These are phyloP conservation scores for Trichoderma atrobrunneum DNA, from an alignment of 2,329 filamentous ascomycete genomes.

Conservation along the genomic window DNA sequence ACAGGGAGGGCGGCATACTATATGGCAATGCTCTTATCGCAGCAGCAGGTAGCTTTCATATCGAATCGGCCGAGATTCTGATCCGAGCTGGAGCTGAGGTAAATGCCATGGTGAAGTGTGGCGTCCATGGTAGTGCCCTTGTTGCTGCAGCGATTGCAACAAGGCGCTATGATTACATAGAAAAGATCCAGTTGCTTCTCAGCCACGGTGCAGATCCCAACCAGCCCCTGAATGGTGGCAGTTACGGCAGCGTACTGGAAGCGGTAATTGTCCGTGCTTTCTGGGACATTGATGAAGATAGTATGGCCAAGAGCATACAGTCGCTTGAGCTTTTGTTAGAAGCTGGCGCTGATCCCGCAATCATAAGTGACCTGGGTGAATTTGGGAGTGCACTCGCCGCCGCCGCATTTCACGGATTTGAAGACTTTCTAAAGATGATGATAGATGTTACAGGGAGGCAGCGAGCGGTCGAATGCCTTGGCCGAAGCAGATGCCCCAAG, in stretches of 20 bases:
- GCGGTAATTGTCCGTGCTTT: too few species aligned
- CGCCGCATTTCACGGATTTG: background rate
- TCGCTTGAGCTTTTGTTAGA: background rate
- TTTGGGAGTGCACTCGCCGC: slow-evolving; percentile 12
- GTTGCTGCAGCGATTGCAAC: background rate
- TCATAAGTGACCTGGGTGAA: background rate
- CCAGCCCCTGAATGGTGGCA: background rate
- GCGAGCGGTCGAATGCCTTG: background rate
- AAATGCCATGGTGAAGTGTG: background rate
- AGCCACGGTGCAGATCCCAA: background rate
- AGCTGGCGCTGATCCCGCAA: slow-evolving; percentile 8
- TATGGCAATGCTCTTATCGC: background rate
- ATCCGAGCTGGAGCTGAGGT: background rate
- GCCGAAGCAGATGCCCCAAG: background rate
- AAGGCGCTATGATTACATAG: accelerated
- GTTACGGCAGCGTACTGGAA: background rate
- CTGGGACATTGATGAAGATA: background rate
- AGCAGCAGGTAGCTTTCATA: too few species aligned
- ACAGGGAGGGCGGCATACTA: background rate
- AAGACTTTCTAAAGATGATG: background rate
- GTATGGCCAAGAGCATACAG: too few species aligned
- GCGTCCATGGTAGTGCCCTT: background rate
- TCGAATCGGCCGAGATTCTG: background rate
- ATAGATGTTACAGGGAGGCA: background rate
- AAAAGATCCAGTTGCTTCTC: background rate